Evolutionary conservation across 345 rosid genomes (phyloP).

Genomic region (Rhodomyrtus tomentosa): DNA sequence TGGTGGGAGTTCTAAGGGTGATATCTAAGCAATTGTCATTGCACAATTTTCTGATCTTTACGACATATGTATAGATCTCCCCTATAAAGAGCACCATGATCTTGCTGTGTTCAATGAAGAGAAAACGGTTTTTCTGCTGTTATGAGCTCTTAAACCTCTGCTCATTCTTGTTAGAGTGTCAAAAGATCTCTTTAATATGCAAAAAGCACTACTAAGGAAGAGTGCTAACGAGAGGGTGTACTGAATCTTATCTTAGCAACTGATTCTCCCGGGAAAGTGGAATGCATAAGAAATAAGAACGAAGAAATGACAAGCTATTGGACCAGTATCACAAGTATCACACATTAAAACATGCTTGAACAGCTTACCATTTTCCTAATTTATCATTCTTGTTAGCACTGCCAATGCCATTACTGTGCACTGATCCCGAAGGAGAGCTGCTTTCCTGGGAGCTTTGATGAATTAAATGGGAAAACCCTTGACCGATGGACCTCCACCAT

Average conservation of each 20-base stretch:
- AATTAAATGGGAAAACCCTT: constrained; percentile 64
- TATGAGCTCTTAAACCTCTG: neutral
- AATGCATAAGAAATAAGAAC: neutral
- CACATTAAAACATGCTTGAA: neutral
- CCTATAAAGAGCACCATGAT: neutral
- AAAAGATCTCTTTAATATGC: neutral
- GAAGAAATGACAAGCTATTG: neutral
- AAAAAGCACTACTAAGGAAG: neutral
- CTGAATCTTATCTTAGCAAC: neutral
- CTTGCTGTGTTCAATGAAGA: neutral
- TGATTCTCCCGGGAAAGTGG: neutral
- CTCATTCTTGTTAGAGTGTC: neutral
- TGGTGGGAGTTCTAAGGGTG: neutral
- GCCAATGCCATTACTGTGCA: constrained; percentile 21
- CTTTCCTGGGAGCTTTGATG: constrained; percentile 44
- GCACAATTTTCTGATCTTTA: neutral
- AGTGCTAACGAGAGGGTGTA: neutral
- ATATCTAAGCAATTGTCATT: neutral
- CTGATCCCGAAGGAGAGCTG: constrained; percentile 11
- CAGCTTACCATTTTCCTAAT: constrained; percentile 34
- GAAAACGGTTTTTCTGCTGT: neutral
- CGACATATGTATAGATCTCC: neutral
- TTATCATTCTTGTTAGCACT: constrained; percentile 17
- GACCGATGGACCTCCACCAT: constrained; percentile 77
- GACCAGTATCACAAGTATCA: neutral